Evolutionary conservation across 2,329 filamentous ascomycete genomes (phyloP), one percentile per base, ranked within the genome.

Genomic region (Ceratocystis smalleyi): DNA sequence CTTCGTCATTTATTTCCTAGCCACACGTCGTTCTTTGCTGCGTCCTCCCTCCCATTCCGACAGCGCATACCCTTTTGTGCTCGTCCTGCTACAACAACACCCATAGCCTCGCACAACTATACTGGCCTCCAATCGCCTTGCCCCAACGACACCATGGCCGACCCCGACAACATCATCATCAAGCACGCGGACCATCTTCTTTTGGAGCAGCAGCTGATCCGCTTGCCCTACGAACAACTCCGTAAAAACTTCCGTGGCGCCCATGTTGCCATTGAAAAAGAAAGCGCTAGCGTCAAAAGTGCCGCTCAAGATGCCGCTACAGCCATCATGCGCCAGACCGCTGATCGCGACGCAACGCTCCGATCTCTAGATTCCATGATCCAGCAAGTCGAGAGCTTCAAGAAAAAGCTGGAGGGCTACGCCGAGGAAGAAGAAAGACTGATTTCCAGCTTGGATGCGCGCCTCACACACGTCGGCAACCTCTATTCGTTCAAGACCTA

Each of bases 191-290:
- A 84, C 68, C 88, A 92, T 71, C 80, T 91, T 59, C 81, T 91
- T 66, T 83, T 92, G 64, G 94, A 99, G 72, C 92, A 97, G 81
- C 88, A 92, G 3, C 87, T 97, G 69, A 84, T 99, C 69, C 90
- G 91, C 43, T 84, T 97, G 24, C 94, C 94, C 19, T 87, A 92
- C 75, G 94, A 97, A 73, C 87, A 96, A 65, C 85, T 95, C 24
- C 87, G 91, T 64, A 92, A 94, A 74, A 97, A 95, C 76, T 95
- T 97, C 76, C 94, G 95, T 71, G 84, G 86, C 2, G 88, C 88
- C 54, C 88, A 91, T 73, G 85, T 87, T 71, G 79, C 83, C 68
- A 83, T 91, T 73, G 88, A 92, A 72, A 86, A 85, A 72, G 84
- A 88, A 69, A 83, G 82, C 67, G 79, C 80, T 19, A 78, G 79